phyloP scores from a whole-genome alignment of 1,284 basidiomycete genomes.

The Naganishia cerealis region DNA sequence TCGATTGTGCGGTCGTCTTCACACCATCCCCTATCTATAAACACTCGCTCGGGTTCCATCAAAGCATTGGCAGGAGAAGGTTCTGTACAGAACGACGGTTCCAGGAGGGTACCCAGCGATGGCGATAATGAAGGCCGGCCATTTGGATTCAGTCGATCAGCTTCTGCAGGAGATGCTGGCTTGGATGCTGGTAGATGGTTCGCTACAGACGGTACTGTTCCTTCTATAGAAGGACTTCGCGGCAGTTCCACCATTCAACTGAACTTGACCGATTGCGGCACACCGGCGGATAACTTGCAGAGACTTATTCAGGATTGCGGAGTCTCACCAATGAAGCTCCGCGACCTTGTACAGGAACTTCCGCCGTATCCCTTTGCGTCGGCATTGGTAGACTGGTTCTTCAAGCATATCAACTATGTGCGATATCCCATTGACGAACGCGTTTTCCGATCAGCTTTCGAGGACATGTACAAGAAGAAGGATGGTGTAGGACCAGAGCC shows the following conservation, averaged over 20 bases:
- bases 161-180: slow-evolving; percentile 29
- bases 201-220: slow-evolving; percentile 34
- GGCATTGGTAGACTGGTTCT: slow-evolving; percentile 58
- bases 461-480: slow-evolving; percentile 73
- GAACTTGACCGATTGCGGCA: slow-evolving; percentile 51
- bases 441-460: slow-evolving; percentile 74
- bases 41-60: slow-evolving; percentile 1
- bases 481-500: slow-evolving; percentile 66
- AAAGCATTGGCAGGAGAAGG: slow-evolving; percentile 9
- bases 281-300: slow-evolving; percentile 57
- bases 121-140: slow-evolving; percentile 34
- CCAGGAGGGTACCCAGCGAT: neutral
- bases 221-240: slow-evolving; percentile 36
- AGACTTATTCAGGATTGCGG: slow-evolving; percentile 84
- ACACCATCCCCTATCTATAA: neutral
- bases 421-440: slow-evolving; percentile 86
- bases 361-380: slow-evolving; percentile 73
- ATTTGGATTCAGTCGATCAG: slow-evolving; percentile 44
- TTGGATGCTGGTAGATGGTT: slow-evolving; percentile 35
- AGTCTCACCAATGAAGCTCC: slow-evolving; percentile 80
- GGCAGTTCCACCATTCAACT: slow-evolving; percentile 49
- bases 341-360: slow-evolving; percentile 82
- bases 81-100: slow-evolving; percentile 11
- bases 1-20: slow-evolving; percentile 5
- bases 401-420: slow-evolving; percentile 79